Percentiles rank a stretch among this genome's conserved stretches.
phyloP scores from a whole-genome alignment of 108 stramenopile genomes.

The Bacterosira constricta region DNA sequence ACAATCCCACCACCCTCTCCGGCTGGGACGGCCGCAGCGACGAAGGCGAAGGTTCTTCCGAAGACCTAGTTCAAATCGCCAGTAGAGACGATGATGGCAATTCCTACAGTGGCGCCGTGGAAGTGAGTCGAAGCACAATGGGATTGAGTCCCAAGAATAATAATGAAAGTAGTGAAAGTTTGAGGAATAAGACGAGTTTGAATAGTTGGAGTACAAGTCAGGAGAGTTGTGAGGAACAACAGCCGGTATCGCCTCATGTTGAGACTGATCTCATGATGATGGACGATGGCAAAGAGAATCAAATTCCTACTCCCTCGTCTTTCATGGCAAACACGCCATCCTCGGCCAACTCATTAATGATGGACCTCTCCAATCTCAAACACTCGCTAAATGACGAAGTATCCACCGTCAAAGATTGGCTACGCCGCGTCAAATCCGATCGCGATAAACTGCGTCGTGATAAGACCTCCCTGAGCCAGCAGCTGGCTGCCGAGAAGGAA shows the following conservation, averaged over 20 bases:
- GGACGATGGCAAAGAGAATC: background rate
- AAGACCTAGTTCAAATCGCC: background rate
- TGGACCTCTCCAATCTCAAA: conserved; percentile 14
- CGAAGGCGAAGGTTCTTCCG: too few species aligned
- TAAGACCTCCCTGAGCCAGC: background rate
- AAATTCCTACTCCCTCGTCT: background rate
- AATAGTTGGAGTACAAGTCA: background rate
- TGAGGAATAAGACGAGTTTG: too few species aligned
- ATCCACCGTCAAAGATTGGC: conserved; percentile 6
- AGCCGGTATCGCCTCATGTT: background rate
- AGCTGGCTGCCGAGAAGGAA: background rate
- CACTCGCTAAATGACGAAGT: conserved; percentile 7
- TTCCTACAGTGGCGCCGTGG: background rate
- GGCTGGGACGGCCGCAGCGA: background rate
- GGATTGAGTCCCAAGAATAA: too few species aligned
- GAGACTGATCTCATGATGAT: background rate
- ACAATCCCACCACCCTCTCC: background rate
- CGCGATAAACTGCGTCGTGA: background rate
- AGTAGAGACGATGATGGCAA: background rate
- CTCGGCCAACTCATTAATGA: background rate
- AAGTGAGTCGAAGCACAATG: too few species aligned
- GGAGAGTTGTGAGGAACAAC: background rate
- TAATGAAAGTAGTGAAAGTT: too few species aligned
- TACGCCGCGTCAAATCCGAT: background rate
- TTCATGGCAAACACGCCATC: background rate